A percentile compares a stretch with the other conserved stretches of the same genome.
phyloP scores from a whole-genome alignment of 108 stramenopile genomes.

The Discostella pseudostelligera region DNA sequence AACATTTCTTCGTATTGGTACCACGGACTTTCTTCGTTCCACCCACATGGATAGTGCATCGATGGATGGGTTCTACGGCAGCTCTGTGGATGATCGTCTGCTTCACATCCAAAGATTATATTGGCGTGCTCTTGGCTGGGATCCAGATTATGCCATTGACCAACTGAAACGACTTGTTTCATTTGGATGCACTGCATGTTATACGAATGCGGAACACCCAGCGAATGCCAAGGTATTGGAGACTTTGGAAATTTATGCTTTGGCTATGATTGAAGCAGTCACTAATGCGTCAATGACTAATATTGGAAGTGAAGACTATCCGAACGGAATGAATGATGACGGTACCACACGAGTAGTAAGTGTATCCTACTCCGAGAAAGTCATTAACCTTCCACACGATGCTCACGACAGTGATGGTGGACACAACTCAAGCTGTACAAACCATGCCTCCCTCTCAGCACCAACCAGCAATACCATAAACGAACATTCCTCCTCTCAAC shows the following conservation, averaged over 20 bases:
- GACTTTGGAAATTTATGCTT: conserved; percentile 39
- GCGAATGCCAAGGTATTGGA: conserved; percentile 35
- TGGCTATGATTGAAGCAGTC: conserved; percentile 38
- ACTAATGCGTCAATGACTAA: conserved; percentile 32
- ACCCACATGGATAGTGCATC: background rate
- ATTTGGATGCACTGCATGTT: background rate
- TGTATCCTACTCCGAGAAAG: conserved; percentile 69
- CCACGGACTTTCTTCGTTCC: conserved; percentile 18
- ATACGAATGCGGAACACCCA: background rate
- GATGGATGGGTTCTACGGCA: background rate
- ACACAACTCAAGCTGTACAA: background rate
- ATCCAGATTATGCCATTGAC: conserved; percentile 48
- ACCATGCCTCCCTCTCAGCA: conserved; percentile 26
- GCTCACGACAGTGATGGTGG: background rate
- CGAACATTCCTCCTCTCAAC: conserved; percentile 18
- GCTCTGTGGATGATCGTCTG: conserved; percentile 44
- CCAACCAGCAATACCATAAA: conserved; percentile 35
- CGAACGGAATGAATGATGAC: conserved; percentile 48
- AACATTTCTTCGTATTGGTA: conserved; percentile 33
- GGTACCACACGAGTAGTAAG: conserved; percentile 65
- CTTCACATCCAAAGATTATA: conserved; percentile 53
- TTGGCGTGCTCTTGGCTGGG: conserved; percentile 57
- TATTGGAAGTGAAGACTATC: background rate
- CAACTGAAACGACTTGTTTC: conserved; percentile 54
- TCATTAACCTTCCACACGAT: conserved; percentile 29